A percentile compares a stretch with the other conserved stretches of the same genome.
Conservation (phyloP, 768 basidiomycete genomes). For the Lactifluus rugatus region DNA sequence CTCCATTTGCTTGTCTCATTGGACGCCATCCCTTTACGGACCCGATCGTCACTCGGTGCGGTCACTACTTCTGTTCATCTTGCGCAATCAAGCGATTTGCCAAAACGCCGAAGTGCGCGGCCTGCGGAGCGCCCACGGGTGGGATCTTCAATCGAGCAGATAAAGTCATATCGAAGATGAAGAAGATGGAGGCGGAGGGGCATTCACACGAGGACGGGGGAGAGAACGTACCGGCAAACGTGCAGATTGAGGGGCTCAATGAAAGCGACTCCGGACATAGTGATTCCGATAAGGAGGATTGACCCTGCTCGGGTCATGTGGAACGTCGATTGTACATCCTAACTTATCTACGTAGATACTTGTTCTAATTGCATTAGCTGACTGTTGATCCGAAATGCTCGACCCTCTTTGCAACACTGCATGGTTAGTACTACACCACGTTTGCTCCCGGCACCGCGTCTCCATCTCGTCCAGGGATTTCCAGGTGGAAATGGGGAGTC, state of each 20-base stretch:
- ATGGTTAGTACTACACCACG: background rate
- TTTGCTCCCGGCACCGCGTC: background rate
- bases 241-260: slow-evolving; percentile 26
- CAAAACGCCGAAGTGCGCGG: slow-evolving; percentile 91
- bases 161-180: slow-evolving; percentile 82
- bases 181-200: slow-evolving; percentile 57
- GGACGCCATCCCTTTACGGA: slow-evolving; percentile 93
- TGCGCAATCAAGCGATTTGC: slow-evolving; percentile 94
- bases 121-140: slow-evolving; percentile 85
- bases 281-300: slow-evolving; percentile 25
- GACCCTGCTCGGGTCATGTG: slow-evolving; percentile 2
- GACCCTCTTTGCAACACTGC: background rate
- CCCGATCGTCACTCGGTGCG: slow-evolving; percentile 92
- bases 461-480: background rate
- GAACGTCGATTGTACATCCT: slow-evolving; percentile 2
- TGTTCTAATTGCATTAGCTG: background rate
- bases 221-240: slow-evolving; percentile 24
- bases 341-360: slow-evolving; percentile 6
- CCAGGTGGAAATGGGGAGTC: background rate
- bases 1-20: slow-evolving; percentile 97
- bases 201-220: slow-evolving; percentile 35
- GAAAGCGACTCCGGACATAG: slow-evolving; percentile 30
- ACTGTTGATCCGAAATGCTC: slow-evolving; percentile 7
- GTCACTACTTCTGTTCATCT: slow-evolving; percentile 90
- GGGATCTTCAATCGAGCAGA: slow-evolving; percentile 96